Base-by-base conservation (phyloP, 768 basidiomycete species). In the Flagelloscypha sp. region DNA sequence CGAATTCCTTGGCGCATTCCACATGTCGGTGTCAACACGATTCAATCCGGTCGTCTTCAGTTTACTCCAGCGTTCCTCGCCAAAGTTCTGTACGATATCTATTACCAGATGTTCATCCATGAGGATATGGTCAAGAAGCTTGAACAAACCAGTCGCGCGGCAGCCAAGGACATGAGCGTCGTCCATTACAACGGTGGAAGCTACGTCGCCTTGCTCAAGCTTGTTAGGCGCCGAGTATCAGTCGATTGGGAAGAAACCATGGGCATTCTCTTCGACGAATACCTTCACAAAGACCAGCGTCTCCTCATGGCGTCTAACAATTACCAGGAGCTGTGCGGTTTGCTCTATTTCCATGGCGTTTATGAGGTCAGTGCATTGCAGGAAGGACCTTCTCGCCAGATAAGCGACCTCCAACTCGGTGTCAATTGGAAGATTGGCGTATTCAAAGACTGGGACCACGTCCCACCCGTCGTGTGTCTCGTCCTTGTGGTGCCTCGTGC, bases 311-410 rank as follows among this genome's bases (percentile, higher is more conserved):
- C 53, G n/a, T 44, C 46, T 6, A 55, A 55, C 33, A 48, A 54
- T 41, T 60, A 56, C 30, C 62, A 66, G 37, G 67, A 69, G 15
- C 45, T 69, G 4, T 54, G 54, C 24, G 58, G 54, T 21, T 56
- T 62, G 27, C 50, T 69, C 4, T 50, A 61, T 36, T 45, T 57
- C 13, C 51, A 50, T 19, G 50, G 55, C 22, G 35, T 68, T 3
- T 37, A 54, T 34, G 40, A 42, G 1, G 42, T 44, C n/a, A 24
- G 13, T 9, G 25, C 25, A 13, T n/a, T n/a, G n/a, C n/a, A n/a
- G n/a, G n/a, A n/a, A 24, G 6, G 45, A 33, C 34, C 5, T 38
- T 37, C 17, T 34, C 37, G 31, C 33, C 31, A 3, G 19, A 34
- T 17, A 7, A 24, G 15, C 33, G 24, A 31, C 22, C 7, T 32